Conservation (phyloP, 2,329 filamentous ascomycete species). For the Fusarium sp. region DNA sequence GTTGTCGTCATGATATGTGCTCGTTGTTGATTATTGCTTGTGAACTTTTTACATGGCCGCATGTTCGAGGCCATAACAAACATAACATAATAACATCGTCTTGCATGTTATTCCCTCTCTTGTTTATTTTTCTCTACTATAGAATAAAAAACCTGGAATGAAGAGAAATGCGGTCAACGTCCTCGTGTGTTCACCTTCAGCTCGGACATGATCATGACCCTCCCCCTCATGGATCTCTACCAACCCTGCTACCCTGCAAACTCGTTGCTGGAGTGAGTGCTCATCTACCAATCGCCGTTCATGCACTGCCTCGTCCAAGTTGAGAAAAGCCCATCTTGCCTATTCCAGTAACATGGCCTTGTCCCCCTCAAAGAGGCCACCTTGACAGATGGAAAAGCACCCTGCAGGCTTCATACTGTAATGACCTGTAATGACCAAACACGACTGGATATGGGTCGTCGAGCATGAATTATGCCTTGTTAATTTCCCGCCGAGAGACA, state of each 20-base stretch:
- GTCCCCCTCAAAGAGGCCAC: background rate
- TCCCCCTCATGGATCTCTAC: background rate
- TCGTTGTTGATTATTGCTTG: background rate
- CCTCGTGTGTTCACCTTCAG: background rate
- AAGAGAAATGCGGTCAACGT: background rate
- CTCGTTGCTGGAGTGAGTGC: background rate
- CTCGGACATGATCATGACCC: background rate
- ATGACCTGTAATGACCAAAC: background rate
- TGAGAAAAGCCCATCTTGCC: background rate
- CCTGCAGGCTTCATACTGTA: background rate
- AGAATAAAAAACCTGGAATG: background rate
- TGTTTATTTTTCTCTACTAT: background rate
- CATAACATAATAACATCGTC: background rate
- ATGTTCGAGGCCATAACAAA: slow-evolving; percentile 4
- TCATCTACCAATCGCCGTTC: background rate
- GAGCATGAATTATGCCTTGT: background rate
- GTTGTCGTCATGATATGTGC: background rate
- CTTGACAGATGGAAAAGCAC: background rate
- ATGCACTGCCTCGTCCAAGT: slow-evolving; percentile 1
- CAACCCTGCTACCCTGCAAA: slow-evolving; percentile 1
- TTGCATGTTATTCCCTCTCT: background rate
- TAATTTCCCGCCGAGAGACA: background rate
- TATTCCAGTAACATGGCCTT: background rate
- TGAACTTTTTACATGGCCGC: background rate
- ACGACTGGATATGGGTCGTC: background rate